These are phyloP conservation scores for Stagonosporopsis tanaceti DNA, from an alignment of 2,329 filamentous ascomycete species.

Conservation along the genomic window DNA sequence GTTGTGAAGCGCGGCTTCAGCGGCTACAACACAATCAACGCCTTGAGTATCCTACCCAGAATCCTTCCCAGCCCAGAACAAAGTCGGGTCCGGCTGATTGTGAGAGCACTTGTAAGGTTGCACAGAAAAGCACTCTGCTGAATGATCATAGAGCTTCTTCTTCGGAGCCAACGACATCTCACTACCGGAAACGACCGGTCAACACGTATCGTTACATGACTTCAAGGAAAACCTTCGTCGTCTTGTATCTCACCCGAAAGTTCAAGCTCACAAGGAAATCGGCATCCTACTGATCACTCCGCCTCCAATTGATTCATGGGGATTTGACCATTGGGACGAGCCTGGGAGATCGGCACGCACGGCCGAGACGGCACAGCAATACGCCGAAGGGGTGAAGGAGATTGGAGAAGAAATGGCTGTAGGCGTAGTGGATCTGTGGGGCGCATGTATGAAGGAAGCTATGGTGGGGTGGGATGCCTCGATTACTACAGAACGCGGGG, in stretches of 20 bases:
- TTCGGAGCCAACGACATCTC: constrained; percentile 23
- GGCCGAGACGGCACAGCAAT: constrained; percentile 11
- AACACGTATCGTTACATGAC: constrained; percentile 10
- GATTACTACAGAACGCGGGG: constrained; percentile 5
- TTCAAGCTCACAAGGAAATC: constrained; percentile 8
- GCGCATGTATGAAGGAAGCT: constrained; percentile 19
- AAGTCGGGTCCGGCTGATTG: constrained; percentile 9
- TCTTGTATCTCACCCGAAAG: constrained; percentile 5
- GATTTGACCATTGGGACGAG: constrained; percentile 18
- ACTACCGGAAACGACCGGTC: constrained; percentile 18
- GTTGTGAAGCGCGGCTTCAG: constrained; percentile 19
- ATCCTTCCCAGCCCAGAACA: constrained; percentile 15
- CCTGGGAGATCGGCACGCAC: constrained; percentile 21
- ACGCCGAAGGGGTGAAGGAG: constrained; percentile 13
- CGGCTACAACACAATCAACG: constrained; percentile 21
- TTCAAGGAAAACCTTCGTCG: constrained; percentile 12
- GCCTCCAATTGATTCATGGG: constrained; percentile 14
- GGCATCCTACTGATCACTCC: constrained; percentile 9
- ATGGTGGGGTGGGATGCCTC: constrained; percentile 9
- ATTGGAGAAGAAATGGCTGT: constrained; percentile 5
- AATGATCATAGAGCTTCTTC: constrained; percentile 9
- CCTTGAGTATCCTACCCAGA: constrained; percentile 11
- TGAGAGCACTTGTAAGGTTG: background rate
- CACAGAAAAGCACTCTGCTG: background rate
- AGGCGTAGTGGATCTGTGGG: constrained; percentile 13